These are phyloP conservation scores for Solanum bulbocastanum DNA, from an alignment of 257 asterid species.

Conservation along the genomic window DNA sequence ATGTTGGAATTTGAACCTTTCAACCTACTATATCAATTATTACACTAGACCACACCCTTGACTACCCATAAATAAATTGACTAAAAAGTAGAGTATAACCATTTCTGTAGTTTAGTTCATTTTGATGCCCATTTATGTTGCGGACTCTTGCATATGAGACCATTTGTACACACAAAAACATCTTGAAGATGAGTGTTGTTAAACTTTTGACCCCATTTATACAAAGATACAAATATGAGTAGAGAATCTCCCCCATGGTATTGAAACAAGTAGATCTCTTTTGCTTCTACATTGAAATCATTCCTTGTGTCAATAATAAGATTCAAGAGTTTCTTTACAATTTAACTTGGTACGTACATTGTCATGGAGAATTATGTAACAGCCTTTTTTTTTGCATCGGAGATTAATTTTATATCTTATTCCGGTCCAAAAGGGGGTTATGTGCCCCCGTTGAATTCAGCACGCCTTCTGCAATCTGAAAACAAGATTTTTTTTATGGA, in stretches of 20 bases:
- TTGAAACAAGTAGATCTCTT: neutral
- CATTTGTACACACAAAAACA: too few species aligned
- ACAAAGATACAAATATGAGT: neutral
- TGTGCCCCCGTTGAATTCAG: neutral
- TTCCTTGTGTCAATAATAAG: neutral
- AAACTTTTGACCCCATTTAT: neutral
- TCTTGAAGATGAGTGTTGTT: neutral
- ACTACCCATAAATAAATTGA: too few species aligned
- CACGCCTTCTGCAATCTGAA: neutral
- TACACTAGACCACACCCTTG: neutral
- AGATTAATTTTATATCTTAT: neutral
- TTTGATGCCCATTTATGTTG: neutral
- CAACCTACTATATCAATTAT: neutral
- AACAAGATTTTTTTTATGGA: neutral
- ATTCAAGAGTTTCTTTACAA: neutral
- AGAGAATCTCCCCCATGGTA: neutral
- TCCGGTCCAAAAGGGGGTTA: neutral
- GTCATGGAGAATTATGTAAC: neutral
- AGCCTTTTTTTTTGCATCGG: neutral
- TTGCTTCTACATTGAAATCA: neutral
- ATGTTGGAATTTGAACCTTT: neutral
- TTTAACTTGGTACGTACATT: neutral
- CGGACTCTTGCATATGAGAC: too few species aligned
- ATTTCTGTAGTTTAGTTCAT: neutral
- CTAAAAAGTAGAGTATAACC: neutral